Conservation (phyloP, 2,329 filamentous ascomycete species). For the Nemania sp. region DNA sequence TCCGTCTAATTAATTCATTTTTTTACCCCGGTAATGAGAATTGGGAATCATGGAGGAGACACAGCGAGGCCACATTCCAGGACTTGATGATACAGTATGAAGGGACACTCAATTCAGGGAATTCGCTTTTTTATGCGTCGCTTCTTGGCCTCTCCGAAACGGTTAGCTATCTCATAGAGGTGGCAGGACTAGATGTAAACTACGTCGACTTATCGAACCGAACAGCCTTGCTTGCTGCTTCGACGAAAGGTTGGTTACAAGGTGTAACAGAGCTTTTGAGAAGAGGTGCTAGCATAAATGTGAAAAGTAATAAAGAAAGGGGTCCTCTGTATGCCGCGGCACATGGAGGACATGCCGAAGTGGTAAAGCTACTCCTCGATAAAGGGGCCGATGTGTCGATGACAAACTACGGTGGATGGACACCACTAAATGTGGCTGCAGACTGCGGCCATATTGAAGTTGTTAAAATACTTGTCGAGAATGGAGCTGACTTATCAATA, state of each 20-base stretch:
- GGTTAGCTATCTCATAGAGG: constrained; percentile 6
- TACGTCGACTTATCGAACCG: constrained; percentile 1
- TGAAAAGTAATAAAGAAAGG: neutral
- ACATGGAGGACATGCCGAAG: neutral
- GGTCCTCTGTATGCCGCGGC: neutral
- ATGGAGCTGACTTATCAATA: neutral
- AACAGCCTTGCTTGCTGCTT: constrained; percentile 18
- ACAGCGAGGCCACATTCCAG: neutral
- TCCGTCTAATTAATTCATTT: constrained; percentile 8
- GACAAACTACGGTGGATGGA: neutral
- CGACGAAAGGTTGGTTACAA: neutral
- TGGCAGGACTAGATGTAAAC: constrained; percentile 10
- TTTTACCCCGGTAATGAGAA: constrained; percentile 8
- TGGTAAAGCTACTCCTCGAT: constrained; percentile 36
- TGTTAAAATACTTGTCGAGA: constrained; percentile 1
- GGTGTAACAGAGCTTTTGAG: neutral
- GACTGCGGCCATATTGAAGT: neutral
- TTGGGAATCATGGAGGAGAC: neutral
- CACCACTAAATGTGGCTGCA: neutral
- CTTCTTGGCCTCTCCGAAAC: constrained; percentile 8
- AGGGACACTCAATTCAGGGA: neutral
- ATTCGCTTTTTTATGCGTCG: constrained; percentile 16
- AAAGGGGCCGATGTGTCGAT: neutral
- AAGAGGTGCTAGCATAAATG: constrained; percentile 2
- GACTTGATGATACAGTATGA: neutral